A percentile compares a stretch with the other conserved stretches of the same genome.
These are phyloP conservation scores for Ogataea philodendri DNA, from an alignment of 805 yeast genomes.

Conservation along the genomic window DNA sequence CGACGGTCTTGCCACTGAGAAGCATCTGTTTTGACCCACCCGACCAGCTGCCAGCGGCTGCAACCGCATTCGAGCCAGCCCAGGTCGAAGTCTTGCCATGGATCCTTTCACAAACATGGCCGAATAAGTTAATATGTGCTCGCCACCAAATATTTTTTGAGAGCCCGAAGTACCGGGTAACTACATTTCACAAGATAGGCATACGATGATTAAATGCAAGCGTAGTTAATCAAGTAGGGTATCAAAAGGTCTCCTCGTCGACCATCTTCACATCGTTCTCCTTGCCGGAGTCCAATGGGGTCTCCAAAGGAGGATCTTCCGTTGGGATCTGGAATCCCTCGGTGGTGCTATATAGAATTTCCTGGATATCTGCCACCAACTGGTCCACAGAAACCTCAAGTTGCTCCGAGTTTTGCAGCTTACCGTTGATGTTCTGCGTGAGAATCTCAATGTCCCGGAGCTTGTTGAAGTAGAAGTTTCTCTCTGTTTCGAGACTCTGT, in stretches of 20 bases:
- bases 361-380: conserved; percentile 62
- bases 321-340: conserved; percentile 77
- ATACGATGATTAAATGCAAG: conserved; percentile 6
- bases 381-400: conserved; percentile 34
- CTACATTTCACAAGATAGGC: too few relatives aligned
- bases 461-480: conserved; percentile 88
- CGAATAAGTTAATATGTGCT: neutral
- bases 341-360: conserved; percentile 73
- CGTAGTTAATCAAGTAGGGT: conserved; percentile 1
- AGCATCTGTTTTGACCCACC: too few relatives aligned
- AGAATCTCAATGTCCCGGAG: conserved; percentile 84
- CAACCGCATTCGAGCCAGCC: neutral
- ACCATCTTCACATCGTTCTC: conserved; percentile 26
- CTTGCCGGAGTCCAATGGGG: conserved; percentile 11
- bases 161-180: conserved; percentile 7
- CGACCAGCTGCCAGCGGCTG: neutral
- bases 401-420: conserved; percentile 36
- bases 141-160: conserved; percentile 8
- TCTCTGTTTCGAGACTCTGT: conserved; percentile 71
- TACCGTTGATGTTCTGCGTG: conserved; percentile 59
- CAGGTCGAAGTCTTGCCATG: conserved; percentile 3
- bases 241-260: conserved; percentile 38
- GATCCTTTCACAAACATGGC: conserved; percentile 7
- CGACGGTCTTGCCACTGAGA: conserved; percentile 6
- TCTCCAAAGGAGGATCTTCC: conserved; percentile 23